Evolutionary conservation across 163 green algal species (phyloP), one percentile per base, ranked within the genome.

Genomic region (Chlamydomonas reinhardtii): DNA sequence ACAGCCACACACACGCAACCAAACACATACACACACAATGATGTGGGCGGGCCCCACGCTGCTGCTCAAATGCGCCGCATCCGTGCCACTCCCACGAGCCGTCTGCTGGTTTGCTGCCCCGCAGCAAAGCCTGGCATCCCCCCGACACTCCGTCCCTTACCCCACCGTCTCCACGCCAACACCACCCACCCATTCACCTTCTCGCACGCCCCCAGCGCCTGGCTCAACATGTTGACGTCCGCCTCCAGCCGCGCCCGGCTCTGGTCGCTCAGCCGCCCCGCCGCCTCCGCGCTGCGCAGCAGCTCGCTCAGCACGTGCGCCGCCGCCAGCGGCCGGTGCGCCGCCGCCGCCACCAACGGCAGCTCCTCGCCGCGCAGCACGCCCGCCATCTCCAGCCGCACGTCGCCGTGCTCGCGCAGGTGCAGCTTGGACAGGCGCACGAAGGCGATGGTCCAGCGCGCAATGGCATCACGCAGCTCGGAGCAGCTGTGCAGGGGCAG

Each of bases 401-500:
- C 65, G 84, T 83, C 76, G 2, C 84, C 84, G 39, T 84, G 59
- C 76, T 91, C 88, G 29, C 88, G 35, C 39, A 91, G 82, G 82
- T 91, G 88, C 82, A 91, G 76, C 82, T 91, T 91, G 71, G 39
- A 71, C 20, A 83, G 59, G 11, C 88, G 88, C 34, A 82, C 82
- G 27, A 84, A 84, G 37, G 88, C 88, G 4, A 91, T 64, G 17
- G 82, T 83, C 88, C 88, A 91, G 24, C 88, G 75, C 8, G 37
- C 82, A 19, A 89, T 5, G 2, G 88, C 88, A 14, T 69, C 43
- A 0, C 84, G 84, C 20, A 89, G 29, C 32, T 89, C 84, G 22
- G 32, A 22, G 69, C 77, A 85, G 72, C 82, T 87, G 82, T 0
- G 43, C 35, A 25, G 35, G 27, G 20, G 2, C 5, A 20, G 14